Conservation (phyloP, 495 filamentous ascomycete genomes). For the Annulohypoxylon moriforme region DNA sequence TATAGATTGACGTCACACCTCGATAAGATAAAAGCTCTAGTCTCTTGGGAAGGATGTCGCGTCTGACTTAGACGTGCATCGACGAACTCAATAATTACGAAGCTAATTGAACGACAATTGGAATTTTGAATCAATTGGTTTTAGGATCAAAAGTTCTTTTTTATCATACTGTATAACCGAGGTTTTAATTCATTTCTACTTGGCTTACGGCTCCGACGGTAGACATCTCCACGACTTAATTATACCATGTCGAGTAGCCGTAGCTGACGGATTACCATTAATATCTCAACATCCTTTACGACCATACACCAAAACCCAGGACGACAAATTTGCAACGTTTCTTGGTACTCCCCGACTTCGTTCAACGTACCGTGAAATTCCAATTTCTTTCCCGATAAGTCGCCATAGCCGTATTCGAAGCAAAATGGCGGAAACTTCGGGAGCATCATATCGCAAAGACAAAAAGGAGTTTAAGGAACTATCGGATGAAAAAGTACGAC, state of each 20-base stretch:
- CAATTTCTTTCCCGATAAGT: neutral
- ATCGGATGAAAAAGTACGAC: neutral
- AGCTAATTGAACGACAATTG: neutral
- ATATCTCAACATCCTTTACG: neutral
- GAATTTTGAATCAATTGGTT: neutral
- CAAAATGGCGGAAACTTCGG: conserved; percentile 12
- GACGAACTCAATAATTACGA: neutral
- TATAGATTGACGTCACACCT: conserved; percentile 29
- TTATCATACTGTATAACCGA: neutral
- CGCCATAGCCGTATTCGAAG: neutral
- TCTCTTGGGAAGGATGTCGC: conserved; percentile 15
- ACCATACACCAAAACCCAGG: neutral
- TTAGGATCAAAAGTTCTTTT: conserved; percentile 10
- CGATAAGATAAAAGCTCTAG: conserved; percentile 38
- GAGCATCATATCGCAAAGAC: neutral
- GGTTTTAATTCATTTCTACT: neutral
- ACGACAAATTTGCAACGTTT: neutral
- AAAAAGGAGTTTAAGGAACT: neutral
- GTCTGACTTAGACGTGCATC: conserved; percentile 15
- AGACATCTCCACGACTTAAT: neutral
- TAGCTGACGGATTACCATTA: neutral
- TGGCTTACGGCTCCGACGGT: neutral
- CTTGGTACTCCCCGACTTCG: neutral
- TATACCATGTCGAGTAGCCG: neutral
- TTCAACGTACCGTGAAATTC: neutral